Base-by-base conservation (phyloP, 306 rosid species). In the Dalbergia oliveri region DNA sequence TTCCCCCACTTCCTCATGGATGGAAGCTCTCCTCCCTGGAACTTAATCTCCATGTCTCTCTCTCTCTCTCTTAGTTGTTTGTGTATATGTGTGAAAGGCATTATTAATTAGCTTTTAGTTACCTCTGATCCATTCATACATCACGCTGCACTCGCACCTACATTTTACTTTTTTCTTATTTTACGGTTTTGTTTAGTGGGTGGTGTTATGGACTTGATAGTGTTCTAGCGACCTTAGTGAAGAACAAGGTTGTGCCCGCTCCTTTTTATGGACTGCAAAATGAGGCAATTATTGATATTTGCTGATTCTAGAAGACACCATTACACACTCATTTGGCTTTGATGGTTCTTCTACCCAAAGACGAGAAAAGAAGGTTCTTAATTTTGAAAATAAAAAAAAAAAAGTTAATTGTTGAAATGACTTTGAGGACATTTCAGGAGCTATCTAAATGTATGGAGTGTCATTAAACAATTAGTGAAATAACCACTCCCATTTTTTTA, bases 301-400 rank as follows among this genome's bases (percentile, higher is more conserved):
- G 92, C 95, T 85, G 97, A 92, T 84, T 89, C 97, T 45, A 97
- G 99, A 60, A 89, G 97, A 82, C 92, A 94, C 13, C 79, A 84
- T 72, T 92, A 94, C 84, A 94, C 99, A n/a, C 92, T 92, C 79
- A 26, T 26, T 26, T 26, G 31, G 31, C 31, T 26, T 26, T 26
- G 31, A 26, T 92, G 97, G 97, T 90, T 92, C 86, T 94, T 92
- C 90, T 3, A 77, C 88, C 56, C 3, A 1, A 26, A 26, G 31
- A 26, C 1, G 31, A 26, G 31, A 26, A 26, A 26, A 26, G 31
- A 26, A 26, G 31, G 31, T 26, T 26, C 31, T 26, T 26, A 26
- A 26, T 26, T 26, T 26, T 26, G 31, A 26, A 26, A 26, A 26
- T 26, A 26, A 26, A 2, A 21, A 0, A 26, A 26, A 26, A 26